These are phyloP conservation scores for Trametes villosa DNA, from an alignment of 768 basidiomycete species.

Conservation along the genomic window DNA sequence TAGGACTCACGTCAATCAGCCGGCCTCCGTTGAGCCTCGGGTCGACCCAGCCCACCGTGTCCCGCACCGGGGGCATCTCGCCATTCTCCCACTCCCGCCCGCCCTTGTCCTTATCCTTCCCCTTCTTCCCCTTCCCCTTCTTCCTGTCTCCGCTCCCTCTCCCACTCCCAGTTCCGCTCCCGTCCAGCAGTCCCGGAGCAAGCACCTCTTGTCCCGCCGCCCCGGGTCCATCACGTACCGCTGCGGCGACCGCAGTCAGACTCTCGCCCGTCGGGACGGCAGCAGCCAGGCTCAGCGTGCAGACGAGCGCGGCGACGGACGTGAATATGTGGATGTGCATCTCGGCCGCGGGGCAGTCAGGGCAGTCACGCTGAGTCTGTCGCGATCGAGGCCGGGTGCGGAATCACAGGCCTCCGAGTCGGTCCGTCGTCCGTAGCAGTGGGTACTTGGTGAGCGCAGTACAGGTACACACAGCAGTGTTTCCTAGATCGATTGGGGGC, in stretches of 20 bases:
- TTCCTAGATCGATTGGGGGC: background rate
- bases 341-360: no score
- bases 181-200: background rate
- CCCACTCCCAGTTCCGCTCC: background rate
- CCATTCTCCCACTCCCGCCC: conserved; percentile 31
- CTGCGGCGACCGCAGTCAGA: background rate
- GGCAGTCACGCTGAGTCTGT: conserved; percentile 4
- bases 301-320: conserved; percentile 3
- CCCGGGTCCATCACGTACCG: background rate
- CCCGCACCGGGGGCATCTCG: conserved; percentile 32
- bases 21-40: conserved; percentile 75
- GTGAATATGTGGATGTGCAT: background rate
- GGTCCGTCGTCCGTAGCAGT: conserved; percentile 4
- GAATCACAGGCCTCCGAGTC: conserved; percentile 8
- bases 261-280: background rate
- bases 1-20: conserved; percentile 70
- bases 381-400: conserved; percentile 13
- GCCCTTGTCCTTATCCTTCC: conserved; percentile 3
- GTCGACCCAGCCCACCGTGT: conserved; percentile 57
- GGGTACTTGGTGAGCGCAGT: background rate
- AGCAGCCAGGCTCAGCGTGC: background rate
- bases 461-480: background rate
- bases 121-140: conserved; percentile 3
- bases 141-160: background rate
- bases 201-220: background rate